Evolutionary conservation across 2,329 filamentous ascomycete species (phyloP).

Genomic region (Phialocephala subalpina): DNA sequence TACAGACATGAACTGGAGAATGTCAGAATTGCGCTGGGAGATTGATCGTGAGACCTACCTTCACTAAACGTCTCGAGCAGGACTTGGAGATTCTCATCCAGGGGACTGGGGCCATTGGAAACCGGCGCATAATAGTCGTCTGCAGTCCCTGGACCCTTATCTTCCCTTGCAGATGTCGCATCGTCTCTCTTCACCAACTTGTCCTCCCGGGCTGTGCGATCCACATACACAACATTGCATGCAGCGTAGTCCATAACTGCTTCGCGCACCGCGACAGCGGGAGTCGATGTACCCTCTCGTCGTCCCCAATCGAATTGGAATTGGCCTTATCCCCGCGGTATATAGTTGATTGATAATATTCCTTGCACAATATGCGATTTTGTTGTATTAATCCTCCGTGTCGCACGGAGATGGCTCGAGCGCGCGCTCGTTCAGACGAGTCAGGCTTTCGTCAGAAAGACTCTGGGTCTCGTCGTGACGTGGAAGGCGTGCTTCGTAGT

Average conservation of each 20-base stretch:
- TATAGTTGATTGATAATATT: slow-evolving; percentile 19
- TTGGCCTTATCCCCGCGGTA: slow-evolving; percentile 17
- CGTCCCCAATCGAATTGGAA: slow-evolving; percentile 31
- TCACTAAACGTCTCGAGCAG: slow-evolving; percentile 59
- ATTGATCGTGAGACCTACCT: slow-evolving; percentile 45
- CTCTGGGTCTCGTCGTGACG: slow-evolving; percentile 18
- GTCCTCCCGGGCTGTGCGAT: slow-evolving; percentile 49
- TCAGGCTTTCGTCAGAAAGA: slow-evolving; percentile 31
- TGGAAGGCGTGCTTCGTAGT: slow-evolving; percentile 8
- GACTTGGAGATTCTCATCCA: slow-evolving; percentile 56
- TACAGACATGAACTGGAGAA: slow-evolving; percentile 59
- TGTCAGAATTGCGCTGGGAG: slow-evolving; percentile 29
- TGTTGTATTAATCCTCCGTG: slow-evolving; percentile 25
- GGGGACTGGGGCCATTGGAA: slow-evolving; percentile 41
- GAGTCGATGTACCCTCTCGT: slow-evolving; percentile 30
- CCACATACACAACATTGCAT: slow-evolving; percentile 54
- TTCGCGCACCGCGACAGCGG: slow-evolving; percentile 40
- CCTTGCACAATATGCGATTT: slow-evolving; percentile 24
- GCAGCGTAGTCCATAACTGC: slow-evolving; percentile 51
- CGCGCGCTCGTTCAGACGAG: slow-evolving; percentile 35
- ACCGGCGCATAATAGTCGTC: slow-evolving; percentile 25
- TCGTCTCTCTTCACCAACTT: slow-evolving; percentile 46
- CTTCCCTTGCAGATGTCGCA: slow-evolving; percentile 40
- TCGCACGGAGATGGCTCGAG: slow-evolving; percentile 38
- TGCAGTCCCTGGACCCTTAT: slow-evolving; percentile 27